These are phyloP conservation scores for Dothidotthia symphoricarpi DNA, from an alignment of 2,329 filamentous ascomycete species.

Conservation along the genomic window DNA sequence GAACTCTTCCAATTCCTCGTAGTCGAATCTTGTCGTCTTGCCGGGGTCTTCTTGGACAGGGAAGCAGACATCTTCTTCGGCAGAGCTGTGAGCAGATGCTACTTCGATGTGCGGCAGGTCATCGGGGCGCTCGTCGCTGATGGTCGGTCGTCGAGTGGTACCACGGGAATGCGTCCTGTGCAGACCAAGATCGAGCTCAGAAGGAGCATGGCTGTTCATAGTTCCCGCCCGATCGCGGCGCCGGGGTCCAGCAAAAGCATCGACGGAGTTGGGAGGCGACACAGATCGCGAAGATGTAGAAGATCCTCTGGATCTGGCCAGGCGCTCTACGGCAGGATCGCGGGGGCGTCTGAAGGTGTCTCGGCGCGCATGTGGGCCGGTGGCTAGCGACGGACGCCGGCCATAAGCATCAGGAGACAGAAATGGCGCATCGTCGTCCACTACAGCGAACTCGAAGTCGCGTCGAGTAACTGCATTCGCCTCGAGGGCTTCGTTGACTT, in stretches of 20 bases:
- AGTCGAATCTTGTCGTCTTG: conserved; percentile 81
- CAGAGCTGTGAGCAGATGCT: conserved; percentile 65
- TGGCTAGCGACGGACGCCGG: conserved; percentile 48
- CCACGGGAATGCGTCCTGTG: conserved; percentile 69
- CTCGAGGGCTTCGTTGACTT: conserved; percentile 48
- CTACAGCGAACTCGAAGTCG: conserved; percentile 83
- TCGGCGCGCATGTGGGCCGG: conserved; percentile 44
- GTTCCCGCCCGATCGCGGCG: conserved; percentile 75
- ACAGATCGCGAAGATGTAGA: conserved; percentile 63
- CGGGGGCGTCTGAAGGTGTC: conserved; percentile 46
- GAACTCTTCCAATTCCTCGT: conserved; percentile 91
- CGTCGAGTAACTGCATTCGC: conserved; percentile 54
- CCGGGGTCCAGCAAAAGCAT: conserved; percentile 90
- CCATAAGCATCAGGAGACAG: conserved; percentile 47
- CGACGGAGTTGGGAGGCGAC: conserved; percentile 94
- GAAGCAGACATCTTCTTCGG: conserved; percentile 87
- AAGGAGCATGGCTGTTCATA: conserved; percentile 56
- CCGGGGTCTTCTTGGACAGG: conserved; percentile 70
- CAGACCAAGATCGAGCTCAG: conserved; percentile 58
- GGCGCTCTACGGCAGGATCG: conserved; percentile 33
- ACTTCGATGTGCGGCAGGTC: conserved; percentile 60
- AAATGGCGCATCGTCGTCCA: conserved; percentile 64
- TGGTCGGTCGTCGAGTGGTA: conserved; percentile 61
- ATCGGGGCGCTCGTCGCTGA: conserved; percentile 59
- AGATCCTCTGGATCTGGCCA: conserved; percentile 47